These are phyloP conservation scores for Linanthus parryae DNA, from an alignment of 148 eudicot species.

Conservation along the genomic window DNA sequence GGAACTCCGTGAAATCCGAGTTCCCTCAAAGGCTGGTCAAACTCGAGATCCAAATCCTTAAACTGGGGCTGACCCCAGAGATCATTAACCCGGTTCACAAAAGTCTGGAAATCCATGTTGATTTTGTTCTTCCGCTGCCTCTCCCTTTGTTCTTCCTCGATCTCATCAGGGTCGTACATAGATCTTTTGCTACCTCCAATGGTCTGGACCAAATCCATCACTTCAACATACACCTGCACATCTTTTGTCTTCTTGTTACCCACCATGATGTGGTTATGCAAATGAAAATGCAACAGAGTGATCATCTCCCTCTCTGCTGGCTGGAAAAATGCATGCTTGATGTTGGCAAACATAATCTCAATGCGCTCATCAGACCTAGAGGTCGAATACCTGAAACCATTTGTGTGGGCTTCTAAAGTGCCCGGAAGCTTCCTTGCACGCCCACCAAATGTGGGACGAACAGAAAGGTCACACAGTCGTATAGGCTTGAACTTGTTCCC, in stretches of 20 bases:
- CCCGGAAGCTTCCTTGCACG: constrained; percentile 75
- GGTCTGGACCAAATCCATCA: constrained; percentile 94
- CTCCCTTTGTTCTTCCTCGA: constrained; percentile 95
- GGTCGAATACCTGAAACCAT: constrained; percentile 82
- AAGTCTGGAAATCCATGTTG: constrained; percentile 74
- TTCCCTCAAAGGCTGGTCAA: constrained; percentile 91
- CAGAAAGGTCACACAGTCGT: constrained; percentile 64
- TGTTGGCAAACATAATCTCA: constrained; percentile 65
- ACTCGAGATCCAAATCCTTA: constrained; percentile 71
- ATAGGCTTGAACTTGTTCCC: constrained; percentile 77
- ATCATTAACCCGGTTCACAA: constrained; percentile 87
- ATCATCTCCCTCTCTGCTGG: constrained; percentile 98
- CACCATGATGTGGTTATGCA: constrained; percentile 93
- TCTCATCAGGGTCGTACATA: constrained; percentile 94
- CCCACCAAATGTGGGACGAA: constrained; percentile 81
- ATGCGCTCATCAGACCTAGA: constrained; percentile 76
- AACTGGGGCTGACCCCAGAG: constrained; percentile 82
- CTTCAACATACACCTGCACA: constrained; percentile 90
- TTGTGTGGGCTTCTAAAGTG: constrained; percentile 68
- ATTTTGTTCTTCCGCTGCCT: constrained; percentile 87
- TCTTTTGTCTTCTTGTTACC: constrained; percentile 95
- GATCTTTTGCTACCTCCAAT: constrained; percentile 89
- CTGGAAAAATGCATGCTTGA: constrained; percentile 95
- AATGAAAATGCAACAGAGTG: constrained; percentile 82
- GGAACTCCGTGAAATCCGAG: constrained; percentile 97